Evolutionary conservation across 73 alveolate genomes (phyloP).

Genomic region (Breviolum minutum): DNA sequence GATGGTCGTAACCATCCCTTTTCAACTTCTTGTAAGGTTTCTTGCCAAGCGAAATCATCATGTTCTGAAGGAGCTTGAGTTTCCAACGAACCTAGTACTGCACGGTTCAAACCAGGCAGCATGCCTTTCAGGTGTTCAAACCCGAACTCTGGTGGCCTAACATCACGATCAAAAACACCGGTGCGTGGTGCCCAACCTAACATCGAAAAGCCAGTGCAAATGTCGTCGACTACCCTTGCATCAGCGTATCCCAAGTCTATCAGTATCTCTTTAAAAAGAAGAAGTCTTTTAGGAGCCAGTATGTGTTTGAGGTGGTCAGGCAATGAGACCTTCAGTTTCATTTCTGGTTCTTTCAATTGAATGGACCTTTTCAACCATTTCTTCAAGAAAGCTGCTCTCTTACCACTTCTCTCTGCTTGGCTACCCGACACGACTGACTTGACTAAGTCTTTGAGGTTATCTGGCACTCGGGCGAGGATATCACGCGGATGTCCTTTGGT

Average conservation of each 20-base stretch:
- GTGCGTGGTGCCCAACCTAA: not conserved
- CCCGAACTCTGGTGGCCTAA: not conserved
- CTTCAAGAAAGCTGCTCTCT: not conserved
- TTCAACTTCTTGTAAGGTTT: not conserved
- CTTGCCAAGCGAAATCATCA: not conserved
- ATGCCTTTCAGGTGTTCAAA: not conserved
- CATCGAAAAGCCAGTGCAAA: not conserved
- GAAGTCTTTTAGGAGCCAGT: not conserved
- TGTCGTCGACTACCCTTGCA: not conserved
- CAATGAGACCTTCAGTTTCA: not conserved
- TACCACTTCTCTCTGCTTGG: not conserved
- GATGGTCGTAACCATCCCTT: not conserved
- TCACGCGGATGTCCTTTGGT: not conserved
- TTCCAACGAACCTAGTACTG: not conserved
- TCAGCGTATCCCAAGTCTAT: not conserved
- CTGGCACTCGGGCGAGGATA: not conserved
- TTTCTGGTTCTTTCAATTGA: not conserved
- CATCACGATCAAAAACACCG: not conserved
- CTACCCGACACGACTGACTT: not conserved
- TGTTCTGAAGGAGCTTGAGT: not conserved
- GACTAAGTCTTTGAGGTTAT: not conserved
- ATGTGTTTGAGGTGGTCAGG: not conserved
- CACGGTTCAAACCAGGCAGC: not conserved
- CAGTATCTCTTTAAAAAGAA: not conserved
- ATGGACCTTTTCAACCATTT: not conserved